Base-by-base conservation (phyloP, 768 basidiomycete species). In the Coprinopsis cinerea region DNA sequence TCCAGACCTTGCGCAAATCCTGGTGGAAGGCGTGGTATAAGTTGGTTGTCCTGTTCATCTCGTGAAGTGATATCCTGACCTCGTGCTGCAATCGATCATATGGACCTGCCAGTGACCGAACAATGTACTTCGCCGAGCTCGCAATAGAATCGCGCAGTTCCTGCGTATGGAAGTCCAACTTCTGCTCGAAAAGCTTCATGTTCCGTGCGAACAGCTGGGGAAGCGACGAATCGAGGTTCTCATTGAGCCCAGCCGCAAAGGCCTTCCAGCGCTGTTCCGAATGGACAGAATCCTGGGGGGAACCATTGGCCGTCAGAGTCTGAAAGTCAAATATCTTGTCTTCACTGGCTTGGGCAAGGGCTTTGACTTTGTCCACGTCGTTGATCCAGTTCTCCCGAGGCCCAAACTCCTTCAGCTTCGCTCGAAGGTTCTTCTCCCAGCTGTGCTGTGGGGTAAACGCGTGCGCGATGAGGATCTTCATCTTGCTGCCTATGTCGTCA, bases 401-500 rank as follows among this genome's bases (percentile, higher is more conserved):
- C 14, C 56, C 57, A 22, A 57, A 37, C 13, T 36, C 17, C 0
- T 52, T 53, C 10, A 54, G 37, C 23, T 49, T 47, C 14, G n/a
- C n/a, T 11, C 47, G 54, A 1, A 59, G 25, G 5, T 53, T 47
- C 26, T 56, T 55, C 43, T 62, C 61, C 57, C 57, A 58, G 6
- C 56, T 54, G 7, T 48, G 41, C 9, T 51, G 52, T 3, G 55
- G 54, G 2, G 41, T 37, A 25, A 57, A 59, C 3, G 59, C 46
- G 1, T 49, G 51, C 2, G 51, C 13, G 14, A 59, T 54, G 2
- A 62, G 44, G 18, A 45, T 10, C 17, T 57, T 48, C 51, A 62
- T 52, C 30, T 60, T 62, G 15, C 40, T 28, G 2, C 48, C 25
- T 7, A 58, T 24, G 18, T 50, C 52, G 24, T 54, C 41, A 22